Evolutionary conservation across 768 basidiomycete genomes (phyloP), one percentile per base, ranked within the genome.

Genomic region (Phanerodontia chrysosporium): DNA sequence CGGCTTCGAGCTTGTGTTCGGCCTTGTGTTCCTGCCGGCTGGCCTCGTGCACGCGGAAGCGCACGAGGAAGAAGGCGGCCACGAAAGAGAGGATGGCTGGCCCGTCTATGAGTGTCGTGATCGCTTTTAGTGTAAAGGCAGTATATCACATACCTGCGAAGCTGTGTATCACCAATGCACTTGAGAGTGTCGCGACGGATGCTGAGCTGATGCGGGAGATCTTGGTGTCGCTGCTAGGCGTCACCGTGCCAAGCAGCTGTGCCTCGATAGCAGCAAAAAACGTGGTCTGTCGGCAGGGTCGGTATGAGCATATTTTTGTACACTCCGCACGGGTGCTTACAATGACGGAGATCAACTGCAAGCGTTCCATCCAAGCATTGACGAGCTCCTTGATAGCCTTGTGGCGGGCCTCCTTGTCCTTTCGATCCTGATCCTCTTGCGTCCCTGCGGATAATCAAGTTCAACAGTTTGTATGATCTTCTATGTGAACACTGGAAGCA

Each of bases 181-280:
- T 80, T 5, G 81, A 69, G 9, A 85, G 73, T 18, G 73, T 70
- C 14, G 81, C 76, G 57, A 82, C 84, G 14, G 80, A 45, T 55
- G 62, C 42, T 45, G 62, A 29, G 58, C 28, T 29, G n/a, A 49
- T 10, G n/a, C 29, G 21, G 6, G 49, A 45, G 39, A 46, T n/a
- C n/a, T n/a, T 62, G 14, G 68, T 48, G 18, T 44, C 63, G 27
- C 44, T 52, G 12, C 22, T 49, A 0, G 78, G 78, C 6, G 74
- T 74, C 0, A 80, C 80, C 16, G 75, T 71, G 25, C 76, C 75
- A 8, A 85, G 70, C 67, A 85, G 70, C 24, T 78, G 79, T 0
- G 81, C 79, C 66, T 85, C 83, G 21, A 76, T 80, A 0, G 83
- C 78, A 1, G 83, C 84, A 56, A 85, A 85, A 67, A 85, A 85